These are phyloP conservation scores for Gastrolobium villosum DNA, from an alignment of 306 rosid genomes.

Conservation along the genomic window DNA sequence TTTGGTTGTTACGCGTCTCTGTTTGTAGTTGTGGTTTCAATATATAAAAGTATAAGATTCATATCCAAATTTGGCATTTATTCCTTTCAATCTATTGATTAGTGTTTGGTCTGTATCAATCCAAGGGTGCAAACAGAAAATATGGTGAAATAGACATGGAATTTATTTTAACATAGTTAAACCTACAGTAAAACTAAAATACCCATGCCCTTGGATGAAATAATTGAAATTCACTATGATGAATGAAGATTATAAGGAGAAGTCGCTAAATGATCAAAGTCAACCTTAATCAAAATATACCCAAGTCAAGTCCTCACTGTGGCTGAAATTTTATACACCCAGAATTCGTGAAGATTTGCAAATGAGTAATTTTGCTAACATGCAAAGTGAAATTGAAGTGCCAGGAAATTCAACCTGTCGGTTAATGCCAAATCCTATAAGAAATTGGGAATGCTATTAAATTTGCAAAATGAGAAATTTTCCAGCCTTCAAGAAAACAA, in stretches of 20 bases:
- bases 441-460: not conserved
- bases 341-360: not conserved
- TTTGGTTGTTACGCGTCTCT: too few relatives aligned
- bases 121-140: not conserved
- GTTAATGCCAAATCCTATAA: constrained; percentile 10
- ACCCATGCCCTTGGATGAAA: not conserved
- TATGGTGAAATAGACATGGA: not conserved
- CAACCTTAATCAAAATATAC: not conserved
- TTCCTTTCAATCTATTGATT: too few relatives aligned
- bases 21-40: too few relatives aligned
- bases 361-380: not conserved
- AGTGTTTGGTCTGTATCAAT: too few relatives aligned
- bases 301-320: constrained; percentile 10
- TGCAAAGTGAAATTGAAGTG: not conserved
- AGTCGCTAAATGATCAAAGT: not conserved
- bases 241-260: not conserved
- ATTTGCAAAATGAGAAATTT: not conserved
- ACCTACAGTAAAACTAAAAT: not conserved
- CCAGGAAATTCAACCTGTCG: not conserved
- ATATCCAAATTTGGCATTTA: too few relatives aligned
- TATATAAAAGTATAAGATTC: too few relatives aligned
- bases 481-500: not conserved
- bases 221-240: not conserved
- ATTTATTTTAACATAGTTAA: not conserved
- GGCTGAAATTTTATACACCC: not conserved